phyloP scores from a whole-genome alignment of 192 early-diverging fungal species.

The Backusella mclennaniae region DNA sequence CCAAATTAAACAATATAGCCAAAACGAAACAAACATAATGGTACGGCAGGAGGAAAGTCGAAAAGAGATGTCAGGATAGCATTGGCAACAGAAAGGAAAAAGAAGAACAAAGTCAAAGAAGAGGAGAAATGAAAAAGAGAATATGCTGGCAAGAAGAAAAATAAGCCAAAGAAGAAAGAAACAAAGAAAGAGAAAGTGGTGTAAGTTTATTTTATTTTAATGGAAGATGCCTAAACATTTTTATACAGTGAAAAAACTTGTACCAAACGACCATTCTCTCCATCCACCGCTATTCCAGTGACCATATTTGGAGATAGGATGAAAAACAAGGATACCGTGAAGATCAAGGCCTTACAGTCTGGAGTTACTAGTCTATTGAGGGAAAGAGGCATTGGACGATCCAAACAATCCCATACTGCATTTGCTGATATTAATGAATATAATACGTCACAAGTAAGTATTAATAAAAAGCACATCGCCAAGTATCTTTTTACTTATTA shows the following conservation, averaged over 20 bases:
- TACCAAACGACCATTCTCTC: background rate
- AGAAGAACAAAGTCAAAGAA: background rate
- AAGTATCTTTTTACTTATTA: background rate
- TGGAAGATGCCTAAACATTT: background rate
- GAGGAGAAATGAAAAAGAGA: background rate
- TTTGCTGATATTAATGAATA: background rate
- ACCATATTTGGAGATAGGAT: background rate
- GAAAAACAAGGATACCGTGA: background rate
- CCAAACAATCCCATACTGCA: background rate
- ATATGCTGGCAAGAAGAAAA: background rate
- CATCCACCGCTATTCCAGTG: background rate
- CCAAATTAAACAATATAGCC: background rate
- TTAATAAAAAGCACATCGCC: background rate
- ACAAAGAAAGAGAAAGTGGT: background rate
- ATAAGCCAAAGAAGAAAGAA: background rate
- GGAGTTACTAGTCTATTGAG: background rate
- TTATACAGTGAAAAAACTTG: background rate
- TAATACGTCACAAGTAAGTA: background rate
- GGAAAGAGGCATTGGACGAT: background rate
- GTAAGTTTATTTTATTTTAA: background rate
- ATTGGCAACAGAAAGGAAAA: background rate
- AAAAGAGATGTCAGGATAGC: background rate
- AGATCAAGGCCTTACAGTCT: background rate
- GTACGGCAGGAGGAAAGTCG: background rate
- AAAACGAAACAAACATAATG: background rate